Base-by-base conservation (phyloP, 371 early-diverging fungal genomes). In the Gilbertella persicaria region DNA sequence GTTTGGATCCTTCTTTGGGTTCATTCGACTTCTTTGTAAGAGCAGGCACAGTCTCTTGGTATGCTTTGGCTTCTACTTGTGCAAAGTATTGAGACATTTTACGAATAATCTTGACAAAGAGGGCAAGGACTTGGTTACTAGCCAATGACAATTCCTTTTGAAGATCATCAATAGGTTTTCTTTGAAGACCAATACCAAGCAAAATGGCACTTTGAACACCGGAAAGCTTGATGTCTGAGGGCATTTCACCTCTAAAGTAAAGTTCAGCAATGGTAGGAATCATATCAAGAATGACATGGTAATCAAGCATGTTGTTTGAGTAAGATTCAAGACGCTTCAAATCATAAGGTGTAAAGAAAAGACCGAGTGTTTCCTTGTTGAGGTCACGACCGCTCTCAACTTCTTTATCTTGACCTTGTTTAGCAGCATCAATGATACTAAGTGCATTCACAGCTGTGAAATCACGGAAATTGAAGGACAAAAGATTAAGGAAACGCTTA, bases 281-380 rank as follows among this genome's bases (percentile, higher is more conserved):
- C 69, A 98, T 63, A 62, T 98, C 99, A 48, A 96, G 46, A 44
- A 98, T 90, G 7, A 97, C 95, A 71, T 98, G 98, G 75, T 96
- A 96, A 68, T 98, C 99, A 44, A 96, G 73, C 73, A 96, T 75
- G 64, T 96, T 94, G 77, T 94, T 92, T 13, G 95, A 74, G 66
- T 97, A 98, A 17, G 91, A 88, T 46, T 95, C 95, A 24, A 98
- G 82, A 39, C 99, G 93, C 72, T 96, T 97, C 53, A 98, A 71
- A 58, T 98, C 99, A 58, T 87, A 94, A 2, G 93, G 88, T 5
- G 87, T 79, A 49, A 95, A 90, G 58, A 82, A 67, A 2, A 81
- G 62, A 35, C 63, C 68, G 21, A 97, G 67, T 29, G 83, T 80
- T 0, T 71, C 58, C 21, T 79, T 67, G 35, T 68, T 75, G n/a